phyloP scores from a whole-genome alignment of 23 red algal species.

The Gracilaria caudata region DNA sequence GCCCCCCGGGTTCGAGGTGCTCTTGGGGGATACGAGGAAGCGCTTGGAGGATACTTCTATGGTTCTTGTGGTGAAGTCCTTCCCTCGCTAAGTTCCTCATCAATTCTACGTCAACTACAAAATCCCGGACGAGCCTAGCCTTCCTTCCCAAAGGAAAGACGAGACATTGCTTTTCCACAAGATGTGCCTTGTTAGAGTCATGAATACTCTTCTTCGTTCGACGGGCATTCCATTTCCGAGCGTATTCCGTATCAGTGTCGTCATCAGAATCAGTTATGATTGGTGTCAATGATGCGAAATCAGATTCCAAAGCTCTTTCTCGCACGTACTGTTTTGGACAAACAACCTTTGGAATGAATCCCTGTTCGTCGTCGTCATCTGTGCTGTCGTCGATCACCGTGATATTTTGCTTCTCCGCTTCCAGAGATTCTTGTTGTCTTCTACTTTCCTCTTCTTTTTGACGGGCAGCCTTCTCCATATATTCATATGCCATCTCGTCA shows the following conservation, averaged over 20 bases:
- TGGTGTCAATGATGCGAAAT: slow-evolving; percentile 55
- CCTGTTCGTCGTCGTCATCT: not conserved
- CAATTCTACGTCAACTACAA: not conserved
- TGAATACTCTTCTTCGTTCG: not conserved
- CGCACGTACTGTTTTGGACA: slow-evolving; percentile 28
- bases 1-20: not conserved
- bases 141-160: slow-evolving; percentile 20
- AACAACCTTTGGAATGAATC: slow-evolving; percentile 10
- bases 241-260: slow-evolving; percentile 39
- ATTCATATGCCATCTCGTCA: slow-evolving; percentile 16
- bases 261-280: slow-evolving; percentile 41
- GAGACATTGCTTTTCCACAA: not conserved
- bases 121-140: slow-evolving; percentile 1
- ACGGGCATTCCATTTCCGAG: slow-evolving; percentile 11
- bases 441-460: not conserved
- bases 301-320: slow-evolving; percentile 33
- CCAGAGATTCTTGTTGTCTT: not conserved
- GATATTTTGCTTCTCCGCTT: not conserved
- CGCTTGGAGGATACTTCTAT: not conserved
- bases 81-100: not conserved
- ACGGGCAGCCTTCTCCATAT: not conserved
- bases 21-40: not conserved
- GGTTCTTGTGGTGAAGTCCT: not conserved
- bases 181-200: not conserved
- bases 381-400: not conserved